A percentile compares a stretch with the other conserved stretches of the same genome.
Evolutionary conservation across 441 rosid species (phyloP).

Genomic region (Populus trichocarpa): DNA sequence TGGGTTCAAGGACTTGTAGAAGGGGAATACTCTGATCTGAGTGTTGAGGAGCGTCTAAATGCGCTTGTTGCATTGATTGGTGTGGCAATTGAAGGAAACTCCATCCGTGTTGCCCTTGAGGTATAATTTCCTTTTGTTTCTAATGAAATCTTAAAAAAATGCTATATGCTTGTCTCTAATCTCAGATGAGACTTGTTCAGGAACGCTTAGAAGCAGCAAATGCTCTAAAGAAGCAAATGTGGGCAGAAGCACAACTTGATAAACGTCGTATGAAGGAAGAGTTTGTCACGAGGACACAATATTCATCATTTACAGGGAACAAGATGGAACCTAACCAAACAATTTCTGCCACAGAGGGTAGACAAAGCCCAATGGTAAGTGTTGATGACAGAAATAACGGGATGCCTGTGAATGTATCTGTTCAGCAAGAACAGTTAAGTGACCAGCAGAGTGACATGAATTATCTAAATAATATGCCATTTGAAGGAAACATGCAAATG

Average conservation of each 20-base stretch:
- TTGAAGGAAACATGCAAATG: slow-evolving; percentile 50
- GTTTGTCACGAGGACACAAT: slow-evolving; percentile 41
- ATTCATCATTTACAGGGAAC: slow-evolving; percentile 41
- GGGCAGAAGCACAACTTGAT: slow-evolving; percentile 90
- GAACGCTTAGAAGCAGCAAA: slow-evolving; percentile 86
- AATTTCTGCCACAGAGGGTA: slow-evolving; percentile 35
- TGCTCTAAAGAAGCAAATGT: slow-evolving; percentile 86
- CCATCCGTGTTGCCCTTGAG: slow-evolving; percentile 66
- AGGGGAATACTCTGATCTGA: slow-evolving; percentile 71
- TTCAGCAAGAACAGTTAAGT: slow-evolving; percentile 38
- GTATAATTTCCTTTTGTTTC: slow-evolving; percentile 28
- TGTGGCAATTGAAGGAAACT: slow-evolving; percentile 74
- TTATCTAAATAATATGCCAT: slow-evolving; percentile 28
- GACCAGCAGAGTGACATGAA: slow-evolving; percentile 39
- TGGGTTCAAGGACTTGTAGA: slow-evolving; percentile 90
- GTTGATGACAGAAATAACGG: slow-evolving; percentile 30
- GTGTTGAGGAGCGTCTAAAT: slow-evolving; percentile 73
- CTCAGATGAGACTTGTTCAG: slow-evolving; percentile 40
- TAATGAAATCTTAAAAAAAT: slow-evolving; percentile 7
- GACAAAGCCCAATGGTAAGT: slow-evolving; percentile 44
- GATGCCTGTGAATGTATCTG: slow-evolving; percentile 17
- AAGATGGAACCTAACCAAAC: slow-evolving; percentile 42
- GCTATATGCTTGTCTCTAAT: slow-evolving; percentile 7
- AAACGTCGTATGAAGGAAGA: slow-evolving; percentile 81
- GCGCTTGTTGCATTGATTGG: slow-evolving; percentile 76